Base-by-base conservation (phyloP, 768 basidiomycete genomes). In the Saitozyma podzolica region DNA sequence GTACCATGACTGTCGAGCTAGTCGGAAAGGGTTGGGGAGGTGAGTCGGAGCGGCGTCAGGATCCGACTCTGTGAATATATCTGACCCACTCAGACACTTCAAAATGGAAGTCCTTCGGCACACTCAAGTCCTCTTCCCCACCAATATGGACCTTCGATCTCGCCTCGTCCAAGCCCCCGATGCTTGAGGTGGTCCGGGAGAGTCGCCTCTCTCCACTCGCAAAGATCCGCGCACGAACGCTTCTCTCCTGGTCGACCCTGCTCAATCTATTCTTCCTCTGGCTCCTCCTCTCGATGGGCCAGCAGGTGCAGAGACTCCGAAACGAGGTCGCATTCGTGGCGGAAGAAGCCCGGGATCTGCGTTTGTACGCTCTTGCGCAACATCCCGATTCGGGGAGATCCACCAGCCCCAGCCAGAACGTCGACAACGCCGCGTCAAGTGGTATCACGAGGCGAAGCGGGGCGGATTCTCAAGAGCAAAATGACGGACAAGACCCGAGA, bases 311-410 rank as follows among this genome's bases (percentile, higher is more conserved):
- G 58, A 42, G 72, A 39, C 42, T 74, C 16, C 47, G 66, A 40
- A 68, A 41, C 50, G 69, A 74, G 53, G 63, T 74, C 14, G 59
- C 65, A 3, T 74, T 71, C 54, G 62, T 74, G 9, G 58, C 60
- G 9, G 72, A 74, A 13, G 72, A 74, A 49, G 56, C 67, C 10
- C 61, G 59, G 20, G 72, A 74, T 69, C 53, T 74, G 49, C 49
- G 69, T 49, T 10, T 62, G 49, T 69, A 71, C 45, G 62, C 45
- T 41, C 43, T 61, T 16, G 55, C 10, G 48, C 55, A 29, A 29
- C 29, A 29, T 2, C 2, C 29, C 29, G 29, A 29, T 29, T 29
- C 29, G 57, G 39, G 62, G 14, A 16, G 39, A 20, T 29, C 43
- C 11, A 16, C 20, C 10, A 8, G 8, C 20, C n/a, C 10, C 0